These are phyloP conservation scores for Odontarrhena argentea DNA, from an alignment of 345 rosid species.

Conservation along the genomic window DNA sequence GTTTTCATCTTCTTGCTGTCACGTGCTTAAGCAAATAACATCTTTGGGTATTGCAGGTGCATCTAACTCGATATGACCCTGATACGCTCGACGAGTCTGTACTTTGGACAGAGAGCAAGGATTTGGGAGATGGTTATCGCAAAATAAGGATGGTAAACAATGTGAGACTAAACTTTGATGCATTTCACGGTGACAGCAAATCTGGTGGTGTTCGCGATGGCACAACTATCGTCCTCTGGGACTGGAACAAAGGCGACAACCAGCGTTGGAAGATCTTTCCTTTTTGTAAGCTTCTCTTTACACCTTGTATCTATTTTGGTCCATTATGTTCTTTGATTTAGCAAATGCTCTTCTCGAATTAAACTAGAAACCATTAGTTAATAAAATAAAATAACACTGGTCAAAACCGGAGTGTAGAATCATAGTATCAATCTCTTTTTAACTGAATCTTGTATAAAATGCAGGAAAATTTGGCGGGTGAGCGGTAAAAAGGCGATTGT, in stretches of 20 bases:
- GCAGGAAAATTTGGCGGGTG: slow-evolving; percentile 33
- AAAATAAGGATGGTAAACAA: slow-evolving; percentile 74
- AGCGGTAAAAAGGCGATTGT: slow-evolving; percentile 14
- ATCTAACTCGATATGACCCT: slow-evolving; percentile 57
- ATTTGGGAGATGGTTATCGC: slow-evolving; percentile 41
- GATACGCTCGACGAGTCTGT: slow-evolving; percentile 66
- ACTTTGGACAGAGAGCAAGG: slow-evolving; percentile 72
- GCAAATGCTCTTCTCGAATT: background rate
- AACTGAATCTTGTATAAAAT: slow-evolving; percentile 20
- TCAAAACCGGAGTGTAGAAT: background rate
- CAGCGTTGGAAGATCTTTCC: slow-evolving; percentile 83
- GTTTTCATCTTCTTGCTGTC: background rate
- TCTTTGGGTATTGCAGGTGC: slow-evolving; percentile 54
- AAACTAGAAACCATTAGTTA: slow-evolving; percentile 11
- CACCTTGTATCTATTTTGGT: background rate
- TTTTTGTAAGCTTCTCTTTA: slow-evolving; percentile 55
- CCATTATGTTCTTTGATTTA: background rate
- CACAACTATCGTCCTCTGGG: slow-evolving; percentile 69
- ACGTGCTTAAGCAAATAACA: background rate
- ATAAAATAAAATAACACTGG: background rate
- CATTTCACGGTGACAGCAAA: slow-evolving; percentile 67
- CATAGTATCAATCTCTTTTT: background rate
- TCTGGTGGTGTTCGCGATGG: slow-evolving; percentile 83
- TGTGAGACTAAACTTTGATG: slow-evolving; percentile 68
- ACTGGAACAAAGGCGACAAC: slow-evolving; percentile 85